These are phyloP conservation scores for Rosa lucieae DNA, from an alignment of 306 rosid genomes.

Conservation along the genomic window DNA sequence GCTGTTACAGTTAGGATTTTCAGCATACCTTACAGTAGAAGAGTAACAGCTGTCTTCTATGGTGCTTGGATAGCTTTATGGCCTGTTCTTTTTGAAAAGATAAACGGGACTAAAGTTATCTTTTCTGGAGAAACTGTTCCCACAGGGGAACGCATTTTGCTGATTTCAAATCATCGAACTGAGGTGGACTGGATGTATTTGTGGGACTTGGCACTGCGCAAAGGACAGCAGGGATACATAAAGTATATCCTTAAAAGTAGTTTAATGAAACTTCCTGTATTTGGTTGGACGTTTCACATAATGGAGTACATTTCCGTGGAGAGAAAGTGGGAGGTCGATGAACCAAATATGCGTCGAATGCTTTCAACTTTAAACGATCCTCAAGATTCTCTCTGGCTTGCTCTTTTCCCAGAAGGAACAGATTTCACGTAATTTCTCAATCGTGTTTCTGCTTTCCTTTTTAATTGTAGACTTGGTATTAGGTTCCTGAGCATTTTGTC, in stretches of 20 bases:
- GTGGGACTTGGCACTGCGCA: conserved; percentile 83
- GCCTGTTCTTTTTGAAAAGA: conserved; percentile 82
- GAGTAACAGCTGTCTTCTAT: conserved; percentile 60
- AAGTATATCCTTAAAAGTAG: conserved; percentile 76
- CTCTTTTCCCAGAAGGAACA: conserved; percentile 91
- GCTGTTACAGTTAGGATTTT: conserved; percentile 56
- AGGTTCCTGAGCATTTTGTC: background rate
- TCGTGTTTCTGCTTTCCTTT: conserved; percentile 7
- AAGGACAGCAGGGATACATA: conserved; percentile 65
- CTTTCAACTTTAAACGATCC: conserved; percentile 73
- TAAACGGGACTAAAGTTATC: conserved; percentile 66
- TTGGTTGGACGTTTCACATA: conserved; percentile 85
- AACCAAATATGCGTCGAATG: conserved; percentile 53
- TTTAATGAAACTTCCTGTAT: conserved; percentile 73
- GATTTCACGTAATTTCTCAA: conserved; percentile 61
- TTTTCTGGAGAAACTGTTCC: conserved; percentile 69
- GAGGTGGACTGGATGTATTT: conserved; percentile 92
- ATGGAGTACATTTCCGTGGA: conserved; percentile 75
- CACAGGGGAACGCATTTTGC: conserved; percentile 50
- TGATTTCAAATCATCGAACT: conserved; percentile 80
- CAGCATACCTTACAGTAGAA: conserved; percentile 66
- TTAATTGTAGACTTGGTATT: conserved; percentile 4
- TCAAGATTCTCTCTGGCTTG: conserved; percentile 75
- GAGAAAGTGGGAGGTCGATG: conserved; percentile 80
- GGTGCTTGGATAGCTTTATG: conserved; percentile 85